These are phyloP conservation scores for Yarrowia alimentaria DNA, from an alignment of 805 yeast species.

Conservation along the genomic window DNA sequence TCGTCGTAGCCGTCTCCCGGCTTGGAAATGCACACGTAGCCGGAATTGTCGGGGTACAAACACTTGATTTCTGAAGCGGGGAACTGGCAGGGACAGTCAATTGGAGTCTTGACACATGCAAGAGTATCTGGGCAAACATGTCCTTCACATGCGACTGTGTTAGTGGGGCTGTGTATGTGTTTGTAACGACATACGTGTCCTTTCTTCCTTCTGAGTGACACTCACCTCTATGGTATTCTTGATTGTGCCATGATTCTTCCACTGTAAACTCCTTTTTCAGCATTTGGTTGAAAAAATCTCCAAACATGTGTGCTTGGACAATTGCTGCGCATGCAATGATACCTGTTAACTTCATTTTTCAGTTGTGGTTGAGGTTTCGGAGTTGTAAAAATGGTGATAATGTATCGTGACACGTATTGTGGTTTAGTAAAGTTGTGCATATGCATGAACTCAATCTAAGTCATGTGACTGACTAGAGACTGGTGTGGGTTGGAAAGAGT, in stretches of 20 bases:
- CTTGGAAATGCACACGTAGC: conserved; percentile 78
- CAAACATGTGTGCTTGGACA: conserved; percentile 13
- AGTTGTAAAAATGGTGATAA: too few species aligned
- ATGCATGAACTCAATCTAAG: too few species aligned
- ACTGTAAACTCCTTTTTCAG: conserved; percentile 14
- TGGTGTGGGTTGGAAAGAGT: too few species aligned
- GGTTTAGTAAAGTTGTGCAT: too few species aligned
- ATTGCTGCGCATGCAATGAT: conserved; percentile 1
- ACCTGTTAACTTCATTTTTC: neutral
- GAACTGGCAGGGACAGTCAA: conserved; percentile 87
- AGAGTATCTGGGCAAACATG: conserved; percentile 84
- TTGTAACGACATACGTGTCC: too few species aligned
- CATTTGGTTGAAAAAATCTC: conserved; percentile 19
- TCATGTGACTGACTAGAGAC: too few species aligned
- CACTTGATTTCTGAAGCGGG: conserved; percentile 85
- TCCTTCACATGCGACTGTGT: conserved; percentile 46
- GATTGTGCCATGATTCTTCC: conserved; percentile 22
- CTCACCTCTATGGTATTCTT: conserved; percentile 27
- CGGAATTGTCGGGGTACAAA: conserved; percentile 60
- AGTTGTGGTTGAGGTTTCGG: too few species aligned
- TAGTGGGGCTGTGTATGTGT: neutral
- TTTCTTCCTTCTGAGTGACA: too few species aligned
- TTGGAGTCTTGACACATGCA: conserved; percentile 64
- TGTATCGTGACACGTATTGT: too few species aligned
- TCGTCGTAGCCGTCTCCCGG: conserved; percentile 55